A percentile compares a stretch with the other conserved stretches of the same genome.
These are phyloP conservation scores for Botrytis byssoidea DNA, from an alignment of 2,329 filamentous ascomycete genomes.

Conservation along the genomic window DNA sequence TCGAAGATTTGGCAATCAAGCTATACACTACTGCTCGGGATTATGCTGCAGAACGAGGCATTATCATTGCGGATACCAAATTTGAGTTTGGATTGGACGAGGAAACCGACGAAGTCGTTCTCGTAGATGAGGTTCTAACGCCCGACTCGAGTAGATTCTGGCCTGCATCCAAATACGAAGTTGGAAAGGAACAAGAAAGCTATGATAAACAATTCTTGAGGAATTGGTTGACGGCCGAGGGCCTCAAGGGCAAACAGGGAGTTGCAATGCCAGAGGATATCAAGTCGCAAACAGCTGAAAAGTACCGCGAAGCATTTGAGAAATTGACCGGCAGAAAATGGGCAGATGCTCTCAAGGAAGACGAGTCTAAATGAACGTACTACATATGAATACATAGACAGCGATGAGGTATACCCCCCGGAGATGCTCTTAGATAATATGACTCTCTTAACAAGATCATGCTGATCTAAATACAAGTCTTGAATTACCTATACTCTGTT, in stretches of 20 bases:
- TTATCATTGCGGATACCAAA: conserved; percentile 73
- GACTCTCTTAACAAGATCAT: neutral
- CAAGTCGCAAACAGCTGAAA: conserved; percentile 63
- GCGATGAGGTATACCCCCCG: neutral
- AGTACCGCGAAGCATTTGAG: conserved; percentile 76
- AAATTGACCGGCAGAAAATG: conserved; percentile 60
- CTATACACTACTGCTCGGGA: conserved; percentile 58
- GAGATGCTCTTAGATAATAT: neutral
- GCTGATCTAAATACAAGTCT: neutral
- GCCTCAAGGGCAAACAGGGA: conserved; percentile 71
- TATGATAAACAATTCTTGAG: conserved; percentile 87
- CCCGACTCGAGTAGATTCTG: conserved; percentile 86
- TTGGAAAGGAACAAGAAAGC: conserved; percentile 74
- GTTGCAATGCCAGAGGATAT: conserved; percentile 72
- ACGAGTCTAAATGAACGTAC: neutral
- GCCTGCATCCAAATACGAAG: conserved; percentile 68
- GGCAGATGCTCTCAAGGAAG: conserved; percentile 25
- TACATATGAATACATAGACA: conserved; percentile 1
- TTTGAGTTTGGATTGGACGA: conserved; percentile 69
- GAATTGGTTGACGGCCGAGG: conserved; percentile 74
- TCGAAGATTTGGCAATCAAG: conserved; percentile 57
- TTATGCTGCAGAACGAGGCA: conserved; percentile 57
- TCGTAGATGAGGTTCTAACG: conserved; percentile 72
- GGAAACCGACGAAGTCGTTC: conserved; percentile 59
- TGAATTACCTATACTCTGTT: neutral